Evolutionary conservation across 2,329 filamentous ascomycete species (phyloP).

Genomic region (Davidsoniella virescens): DNA sequence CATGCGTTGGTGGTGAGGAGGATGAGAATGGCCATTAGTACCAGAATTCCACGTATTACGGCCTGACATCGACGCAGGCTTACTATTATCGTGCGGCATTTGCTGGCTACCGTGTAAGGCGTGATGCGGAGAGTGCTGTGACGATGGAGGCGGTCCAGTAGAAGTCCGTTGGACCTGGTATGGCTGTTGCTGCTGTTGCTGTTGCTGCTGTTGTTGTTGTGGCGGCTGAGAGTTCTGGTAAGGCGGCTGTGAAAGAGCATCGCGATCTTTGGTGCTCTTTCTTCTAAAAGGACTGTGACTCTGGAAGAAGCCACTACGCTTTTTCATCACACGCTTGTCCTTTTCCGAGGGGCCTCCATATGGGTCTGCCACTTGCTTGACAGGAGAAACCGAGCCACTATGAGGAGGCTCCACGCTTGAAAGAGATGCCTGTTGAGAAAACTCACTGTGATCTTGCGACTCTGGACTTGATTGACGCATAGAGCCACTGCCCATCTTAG

Average conservation of each 20-base stretch:
- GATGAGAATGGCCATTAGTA: too few species aligned
- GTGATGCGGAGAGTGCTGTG: constrained; percentile 1
- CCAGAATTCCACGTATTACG: constrained; percentile 42
- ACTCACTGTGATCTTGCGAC: constrained; percentile 64
- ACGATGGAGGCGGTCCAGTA: not conserved
- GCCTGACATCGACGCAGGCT: constrained; percentile 23
- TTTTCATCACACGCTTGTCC: constrained; percentile 52
- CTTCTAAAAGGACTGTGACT: constrained; percentile 83
- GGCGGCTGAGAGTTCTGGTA: not conserved
- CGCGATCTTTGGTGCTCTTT: constrained; percentile 64
- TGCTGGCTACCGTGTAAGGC: not conserved
- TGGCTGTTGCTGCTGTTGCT: constrained; percentile 2
- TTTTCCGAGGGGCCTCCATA: constrained; percentile 42
- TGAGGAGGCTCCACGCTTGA: constrained; percentile 62
- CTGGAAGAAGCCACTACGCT: constrained; percentile 78
- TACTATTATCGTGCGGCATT: constrained; percentile 16
- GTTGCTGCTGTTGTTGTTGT: not conserved
- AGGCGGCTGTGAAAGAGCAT: constrained; percentile 7
- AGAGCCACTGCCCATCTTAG: constrained; percentile 29
- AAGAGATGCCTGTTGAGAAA: constrained; percentile 75
- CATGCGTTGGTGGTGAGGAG: constrained; percentile 8
- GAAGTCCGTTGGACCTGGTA: constrained; percentile 3
- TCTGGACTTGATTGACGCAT: constrained; percentile 70
- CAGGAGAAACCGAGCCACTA: constrained; percentile 57
- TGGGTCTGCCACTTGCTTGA: constrained; percentile 39